Evolutionary conservation across 1,284 basidiomycete species (phyloP), one percentile per base, ranked within the genome.

Genomic region (Ceratobasidium sp.): DNA sequence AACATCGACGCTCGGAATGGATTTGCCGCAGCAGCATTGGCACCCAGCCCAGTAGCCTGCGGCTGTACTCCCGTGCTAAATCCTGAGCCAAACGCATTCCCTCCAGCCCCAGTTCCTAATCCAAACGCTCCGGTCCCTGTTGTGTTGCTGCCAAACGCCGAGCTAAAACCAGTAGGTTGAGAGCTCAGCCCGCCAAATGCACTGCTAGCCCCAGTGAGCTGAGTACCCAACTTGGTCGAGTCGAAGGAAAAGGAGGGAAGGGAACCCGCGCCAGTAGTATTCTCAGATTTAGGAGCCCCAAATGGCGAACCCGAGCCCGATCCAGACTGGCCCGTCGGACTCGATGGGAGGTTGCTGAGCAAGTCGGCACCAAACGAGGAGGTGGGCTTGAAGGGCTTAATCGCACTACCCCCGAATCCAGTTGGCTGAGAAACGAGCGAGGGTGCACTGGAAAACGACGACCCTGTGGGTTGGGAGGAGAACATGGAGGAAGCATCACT

Each of bases 381-480:
- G 0, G 92, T 88, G 1, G 96, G 96, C 80, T 96, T 95, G 87
- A 98, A 98, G 1, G 93, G 86, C 80, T 94, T 96, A 76, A 97
- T 78, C 3, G 75, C 75, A 18, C 80, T 82, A 1, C 90, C 92
- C 30, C 85, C 83, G 76, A 91, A 93, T 0, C 96, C 96, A 1
- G 96, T 97, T 45, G 84, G 79, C 77, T 97, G 95, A 0, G 92
- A 83, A 77, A 89, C 88, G 6, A 96, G 76, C n/a, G 76, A 62
- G 34, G 73, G 12, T 21, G 57, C 57, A 26, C 48, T 59, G 3
- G 73, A 52, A 58, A 73, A 71, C 14, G 71, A 73, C 39, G 58
- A 67, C 14, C 59, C 53, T 16, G 71, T 65, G 12, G 72, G 64
- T 30, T 41, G 41, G 14, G 76, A 67, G 45, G 73, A 74, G 23